A percentile compares a stretch with the other conserved stretches of the same genome.
phyloP scores from a whole-genome alignment of 1,284 basidiomycete species.

The Ganoderma lucidum region DNA sequence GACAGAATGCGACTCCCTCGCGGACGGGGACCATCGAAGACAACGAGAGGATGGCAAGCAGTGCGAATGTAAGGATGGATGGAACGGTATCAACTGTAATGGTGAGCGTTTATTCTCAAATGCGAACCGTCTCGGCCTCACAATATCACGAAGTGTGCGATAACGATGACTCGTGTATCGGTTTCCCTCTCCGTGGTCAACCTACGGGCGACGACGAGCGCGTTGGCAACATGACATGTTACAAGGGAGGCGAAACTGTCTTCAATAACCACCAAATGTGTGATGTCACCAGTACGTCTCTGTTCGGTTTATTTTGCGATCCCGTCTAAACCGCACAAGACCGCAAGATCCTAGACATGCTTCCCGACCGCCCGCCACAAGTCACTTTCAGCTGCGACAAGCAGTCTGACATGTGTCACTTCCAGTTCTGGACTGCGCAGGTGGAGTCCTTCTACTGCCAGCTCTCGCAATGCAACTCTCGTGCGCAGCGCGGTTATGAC shows the following conservation, averaged over 20 bases:
- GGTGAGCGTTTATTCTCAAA: slow-evolving; percentile 57
- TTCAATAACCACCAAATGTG: slow-evolving; percentile 97
- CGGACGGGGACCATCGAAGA: slow-evolving; percentile 86
- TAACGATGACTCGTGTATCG: slow-evolving; percentile 78
- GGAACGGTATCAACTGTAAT: slow-evolving; percentile 97
- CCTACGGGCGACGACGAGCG: slow-evolving; percentile 53
- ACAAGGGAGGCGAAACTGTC: slow-evolving; percentile 90
- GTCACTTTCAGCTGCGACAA: slow-evolving; percentile 93
- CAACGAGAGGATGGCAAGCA: slow-evolving; percentile 79
- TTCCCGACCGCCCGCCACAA: slow-evolving; percentile 89
- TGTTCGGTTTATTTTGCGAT: too few relatives aligned
- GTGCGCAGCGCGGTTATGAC: slow-evolving; percentile 62
- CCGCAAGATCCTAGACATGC: slow-evolving; percentile 89
- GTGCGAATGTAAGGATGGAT: slow-evolving; percentile 93
- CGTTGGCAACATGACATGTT: slow-evolving; percentile 88
- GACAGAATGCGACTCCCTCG: slow-evolving; percentile 88
- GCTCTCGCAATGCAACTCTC: slow-evolving; percentile 71
- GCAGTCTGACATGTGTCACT: slow-evolving; percentile 72
- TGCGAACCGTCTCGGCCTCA: neutral
- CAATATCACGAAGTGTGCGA: slow-evolving; percentile 77
- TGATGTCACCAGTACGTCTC: slow-evolving; percentile 89
- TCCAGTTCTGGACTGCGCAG: slow-evolving; percentile 97
- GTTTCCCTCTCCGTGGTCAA: slow-evolving; percentile 71
- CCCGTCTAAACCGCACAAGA: slow-evolving; percentile 54
- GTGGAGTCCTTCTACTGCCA: slow-evolving; percentile 97